Conservation (phyloP, 1,139 yeast genomes). For the Meyerozyma carpophila region DNA sequence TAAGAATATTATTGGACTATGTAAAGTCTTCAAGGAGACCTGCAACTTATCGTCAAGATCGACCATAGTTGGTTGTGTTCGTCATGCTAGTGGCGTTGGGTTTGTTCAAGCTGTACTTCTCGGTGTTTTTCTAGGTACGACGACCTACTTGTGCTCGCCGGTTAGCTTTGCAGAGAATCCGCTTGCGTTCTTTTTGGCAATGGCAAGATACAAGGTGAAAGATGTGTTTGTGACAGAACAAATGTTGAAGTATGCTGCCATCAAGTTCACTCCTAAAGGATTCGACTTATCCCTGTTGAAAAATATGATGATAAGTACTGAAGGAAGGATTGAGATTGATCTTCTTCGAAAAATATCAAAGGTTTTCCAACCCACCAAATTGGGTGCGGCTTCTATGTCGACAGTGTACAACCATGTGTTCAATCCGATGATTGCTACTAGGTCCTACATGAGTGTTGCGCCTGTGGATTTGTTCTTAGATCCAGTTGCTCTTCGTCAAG, state of each 20-base stretch:
- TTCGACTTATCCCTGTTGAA: conserved; percentile 60
- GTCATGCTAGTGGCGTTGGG: conserved; percentile 82
- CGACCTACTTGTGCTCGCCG: conserved; percentile 78
- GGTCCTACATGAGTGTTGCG: conserved; percentile 85
- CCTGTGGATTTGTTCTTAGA: conserved; percentile 86
- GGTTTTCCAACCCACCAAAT: conserved; percentile 58
- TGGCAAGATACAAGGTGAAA: conserved; percentile 75
- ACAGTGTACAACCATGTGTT: conserved; percentile 73
- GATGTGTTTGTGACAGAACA: conserved; percentile 85
- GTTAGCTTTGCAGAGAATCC: conserved; percentile 77
- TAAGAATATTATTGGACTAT: conserved; percentile 63
- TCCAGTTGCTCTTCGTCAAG: conserved; percentile 83
- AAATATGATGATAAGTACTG: conserved; percentile 80
- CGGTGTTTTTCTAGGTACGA: conserved; percentile 83
- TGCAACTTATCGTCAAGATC: conserved; percentile 72
- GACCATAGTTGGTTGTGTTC: conserved; percentile 80
- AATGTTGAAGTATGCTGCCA: conserved; percentile 73
- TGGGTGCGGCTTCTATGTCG: conserved; percentile 68
- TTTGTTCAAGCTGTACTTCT: conserved; percentile 76
- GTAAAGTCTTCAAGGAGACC: conserved; percentile 88
- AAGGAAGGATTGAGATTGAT: conserved; percentile 66
- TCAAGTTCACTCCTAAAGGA: conserved; percentile 59
- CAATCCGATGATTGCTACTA: conserved; percentile 78
- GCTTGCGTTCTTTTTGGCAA: conserved; percentile 59
- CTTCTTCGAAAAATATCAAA: conserved; percentile 56